These are phyloP conservation scores for Rhamnella rubrinervis DNA, from an alignment of 331 rosid species.

Conservation along the genomic window DNA sequence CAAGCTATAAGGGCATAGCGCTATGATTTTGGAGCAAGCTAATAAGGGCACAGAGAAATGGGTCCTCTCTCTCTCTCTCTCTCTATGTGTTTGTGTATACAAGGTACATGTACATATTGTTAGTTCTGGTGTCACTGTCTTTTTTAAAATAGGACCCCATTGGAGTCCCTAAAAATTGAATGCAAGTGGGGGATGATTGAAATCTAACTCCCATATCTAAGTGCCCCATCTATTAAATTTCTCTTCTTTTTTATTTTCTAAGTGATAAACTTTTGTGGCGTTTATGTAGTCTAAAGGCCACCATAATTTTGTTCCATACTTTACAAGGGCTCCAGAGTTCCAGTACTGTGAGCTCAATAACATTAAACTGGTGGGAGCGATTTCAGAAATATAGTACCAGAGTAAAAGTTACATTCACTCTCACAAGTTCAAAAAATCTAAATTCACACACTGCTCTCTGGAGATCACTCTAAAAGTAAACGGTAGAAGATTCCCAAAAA, in stretches of 20 bases:
- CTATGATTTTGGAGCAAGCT: too few relatives aligned
- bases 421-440: slow-evolving; percentile 2
- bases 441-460: background rate
- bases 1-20: too few relatives aligned
- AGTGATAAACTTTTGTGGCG: slow-evolving; percentile 19
- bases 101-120: slow-evolving; percentile 11
- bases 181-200: slow-evolving; percentile 28
- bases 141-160: background rate
- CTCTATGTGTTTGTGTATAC: background rate
- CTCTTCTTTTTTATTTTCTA: slow-evolving; percentile 1
- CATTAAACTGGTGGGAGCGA: slow-evolving; percentile 31
- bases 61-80: too few relatives aligned
- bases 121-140: slow-evolving; percentile 45
- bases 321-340: background rate
- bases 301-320: slow-evolving; percentile 27
- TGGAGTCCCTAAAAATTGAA: slow-evolving; percentile 19
- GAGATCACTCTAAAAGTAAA: too few relatives aligned
- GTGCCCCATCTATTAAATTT: slow-evolving; percentile 34
- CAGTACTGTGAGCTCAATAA: slow-evolving; percentile 14
- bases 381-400: background rate
- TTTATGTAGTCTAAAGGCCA: slow-evolving; percentile 18
- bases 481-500: too few relatives aligned
- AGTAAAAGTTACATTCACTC: background rate
- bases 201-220: slow-evolving; percentile 25
- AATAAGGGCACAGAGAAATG: background rate